Evolutionary conservation across 495 filamentous ascomycete species (phyloP), one percentile per base, ranked within the genome.

Genomic region (Chaetomium tenue): DNA sequence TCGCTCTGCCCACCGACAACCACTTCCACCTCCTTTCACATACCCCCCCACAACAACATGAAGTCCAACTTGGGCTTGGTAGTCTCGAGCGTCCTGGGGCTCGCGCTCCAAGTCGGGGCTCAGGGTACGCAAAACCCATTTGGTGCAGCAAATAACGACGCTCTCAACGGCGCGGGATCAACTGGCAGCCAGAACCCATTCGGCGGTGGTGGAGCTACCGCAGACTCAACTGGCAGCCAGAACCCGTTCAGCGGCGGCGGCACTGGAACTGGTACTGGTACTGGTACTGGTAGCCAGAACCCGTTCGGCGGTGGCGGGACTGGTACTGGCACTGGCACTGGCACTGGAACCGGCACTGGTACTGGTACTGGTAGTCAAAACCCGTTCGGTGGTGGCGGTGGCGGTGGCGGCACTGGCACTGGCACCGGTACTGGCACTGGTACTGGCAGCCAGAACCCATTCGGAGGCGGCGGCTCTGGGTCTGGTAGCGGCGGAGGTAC

Each of bases 101-200:
- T 55, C 28, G 28, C 52, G n/a, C 13, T 55, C 26, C 25, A 55
- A 0, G 52, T 16, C 7, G 26, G 52, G 11, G 52, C 52, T 0
- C 52, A 55, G 28, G 16, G 28, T 8, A 37, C 33, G 9, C 33
- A 37, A 37, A 37, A 37, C 9, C 33, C 33, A 3, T 37, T 37
- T 11, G 33, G 33, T 37, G 5, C 33, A 11, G 33, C 33, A 37
- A 37, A 12, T 8, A 37, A 37, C 33, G 9, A 37, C 33, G 33
- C 33, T 12, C 33, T 37, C 33, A 37, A 37, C 48, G 48, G 48
- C 1, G 48, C 2, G 9, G 48, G 48, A 12, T 26, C 20, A 13
- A 9, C 48, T 52, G 48, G 48, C 48, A 54, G 52, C 52, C 52
- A 54, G 30, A 55, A 55, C 52, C 52, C 52, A 16, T 55, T 55